Conservation (phyloP, 2,329 filamentous ascomycete genomes). For the Scedosporium aurantiacum region DNA sequence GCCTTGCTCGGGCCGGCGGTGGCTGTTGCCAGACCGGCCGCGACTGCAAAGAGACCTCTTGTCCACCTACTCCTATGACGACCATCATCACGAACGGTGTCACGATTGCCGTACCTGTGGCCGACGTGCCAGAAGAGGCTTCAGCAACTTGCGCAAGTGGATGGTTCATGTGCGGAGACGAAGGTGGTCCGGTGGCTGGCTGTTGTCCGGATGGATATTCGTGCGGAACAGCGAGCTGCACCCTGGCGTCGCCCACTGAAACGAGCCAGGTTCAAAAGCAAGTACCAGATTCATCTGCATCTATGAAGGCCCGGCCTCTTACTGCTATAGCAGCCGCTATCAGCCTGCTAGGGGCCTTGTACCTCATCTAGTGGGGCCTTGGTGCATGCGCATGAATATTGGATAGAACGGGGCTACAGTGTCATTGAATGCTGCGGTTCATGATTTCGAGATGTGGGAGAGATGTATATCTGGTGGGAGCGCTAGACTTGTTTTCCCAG, state of each 20-base stretch:
- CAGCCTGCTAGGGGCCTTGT: neutral
- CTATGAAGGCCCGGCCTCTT: neutral
- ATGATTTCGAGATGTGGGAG: no score
- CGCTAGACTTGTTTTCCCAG: no score
- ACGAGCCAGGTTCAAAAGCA: constrained; percentile 48
- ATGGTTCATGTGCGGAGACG: constrained; percentile 61
- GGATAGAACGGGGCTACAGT: no score
- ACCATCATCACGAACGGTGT: constrained; percentile 57
- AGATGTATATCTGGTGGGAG: no score
- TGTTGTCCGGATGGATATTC: constrained; percentile 73
- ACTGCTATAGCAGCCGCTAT: neutral
- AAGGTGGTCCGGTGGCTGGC: constrained; percentile 53
- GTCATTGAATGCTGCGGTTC: no score
- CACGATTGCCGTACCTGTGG: constrained; percentile 58
- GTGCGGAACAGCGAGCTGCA: constrained; percentile 65
- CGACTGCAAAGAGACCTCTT: constrained; percentile 72
- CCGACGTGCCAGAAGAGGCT: constrained; percentile 28
- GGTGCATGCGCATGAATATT: neutral
- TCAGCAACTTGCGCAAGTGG: constrained; percentile 57
- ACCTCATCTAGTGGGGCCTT: neutral
- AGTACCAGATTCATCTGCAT: constrained; percentile 20
- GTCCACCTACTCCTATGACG: constrained; percentile 48
- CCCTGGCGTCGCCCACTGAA: constrained; percentile 37
- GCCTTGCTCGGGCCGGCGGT: constrained; percentile 71
- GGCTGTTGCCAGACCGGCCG: constrained; percentile 80